These are phyloP conservation scores for Aspergillus sp. DNA, from an alignment of 2,329 filamentous ascomycete genomes.

Conservation along the genomic window DNA sequence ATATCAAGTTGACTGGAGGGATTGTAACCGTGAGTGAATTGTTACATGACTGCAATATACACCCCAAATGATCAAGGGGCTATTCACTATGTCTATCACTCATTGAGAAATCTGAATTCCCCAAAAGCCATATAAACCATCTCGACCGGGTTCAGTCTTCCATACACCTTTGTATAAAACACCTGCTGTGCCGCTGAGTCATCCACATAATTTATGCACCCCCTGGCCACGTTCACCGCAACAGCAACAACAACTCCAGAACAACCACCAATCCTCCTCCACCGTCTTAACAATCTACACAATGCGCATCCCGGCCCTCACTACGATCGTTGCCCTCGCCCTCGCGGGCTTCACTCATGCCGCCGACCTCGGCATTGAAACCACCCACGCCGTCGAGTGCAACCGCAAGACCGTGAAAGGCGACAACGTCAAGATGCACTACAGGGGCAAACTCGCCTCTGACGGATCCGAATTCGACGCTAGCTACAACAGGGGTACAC, in stretches of 20 bases:
- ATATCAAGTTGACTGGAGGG: too few relatives aligned
- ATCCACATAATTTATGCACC: neutral
- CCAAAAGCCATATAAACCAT: too few relatives aligned
- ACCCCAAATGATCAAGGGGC: too few relatives aligned
- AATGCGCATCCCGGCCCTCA: conserved; percentile 47
- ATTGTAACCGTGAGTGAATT: too few relatives aligned
- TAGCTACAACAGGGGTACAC: conserved; percentile 71
- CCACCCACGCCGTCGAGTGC: conserved; percentile 73
- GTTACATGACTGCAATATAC: too few relatives aligned
- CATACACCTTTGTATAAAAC: too few relatives aligned
- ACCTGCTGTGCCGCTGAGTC: neutral
- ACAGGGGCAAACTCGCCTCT: conserved; percentile 74
- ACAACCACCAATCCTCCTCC: neutral
- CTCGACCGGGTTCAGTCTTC: too few relatives aligned
- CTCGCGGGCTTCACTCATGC: conserved; percentile 52
- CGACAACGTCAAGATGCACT: conserved; percentile 83
- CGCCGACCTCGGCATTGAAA: conserved; percentile 69
- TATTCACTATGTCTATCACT: too few relatives aligned
- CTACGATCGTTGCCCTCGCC: conserved; percentile 38
- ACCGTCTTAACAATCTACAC: conserved; percentile 8
- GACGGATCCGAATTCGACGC: conserved; percentile 82
- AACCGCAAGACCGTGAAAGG: conserved; percentile 73
- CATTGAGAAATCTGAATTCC: too few relatives aligned
- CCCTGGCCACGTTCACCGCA: neutral
- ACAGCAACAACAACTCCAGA: neutral